These are phyloP conservation scores for Lanmaoa pseudosensibilis DNA, from an alignment of 768 basidiomycete species.

Conservation along the genomic window DNA sequence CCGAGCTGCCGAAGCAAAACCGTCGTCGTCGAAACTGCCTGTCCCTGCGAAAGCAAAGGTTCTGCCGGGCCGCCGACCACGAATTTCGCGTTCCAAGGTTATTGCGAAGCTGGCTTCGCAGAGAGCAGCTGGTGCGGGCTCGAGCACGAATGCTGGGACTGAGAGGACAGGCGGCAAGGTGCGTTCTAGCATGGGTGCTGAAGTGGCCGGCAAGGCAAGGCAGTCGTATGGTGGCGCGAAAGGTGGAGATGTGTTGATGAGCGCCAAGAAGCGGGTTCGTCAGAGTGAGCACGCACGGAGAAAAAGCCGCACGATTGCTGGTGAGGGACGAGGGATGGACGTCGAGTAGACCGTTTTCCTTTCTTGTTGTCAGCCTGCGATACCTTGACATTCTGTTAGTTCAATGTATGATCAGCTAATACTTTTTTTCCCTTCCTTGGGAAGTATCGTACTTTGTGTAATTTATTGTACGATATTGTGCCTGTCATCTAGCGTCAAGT, in stretches of 20 bases:
- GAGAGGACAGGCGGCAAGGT: slow-evolving; percentile 32
- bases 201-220: slow-evolving; percentile 24
- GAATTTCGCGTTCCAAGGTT: slow-evolving; percentile 79
- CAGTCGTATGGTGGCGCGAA: slow-evolving; percentile 25
- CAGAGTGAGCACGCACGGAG: slow-evolving; percentile 74
- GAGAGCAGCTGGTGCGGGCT: slow-evolving; percentile 41
- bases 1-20: slow-evolving; percentile 1
- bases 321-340: slow-evolving; percentile 15
- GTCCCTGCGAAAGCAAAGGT: slow-evolving; percentile 31
- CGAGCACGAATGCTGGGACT: slow-evolving; percentile 13
- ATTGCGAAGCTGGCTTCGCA: slow-evolving; percentile 76
- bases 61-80: slow-evolving; percentile 57
- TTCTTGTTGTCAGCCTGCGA: slow-evolving; percentile 1
- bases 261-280: slow-evolving; percentile 70
- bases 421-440: not conserved
- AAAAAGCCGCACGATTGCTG: slow-evolving; percentile 41
- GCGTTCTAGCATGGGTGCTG: slow-evolving; percentile 55
- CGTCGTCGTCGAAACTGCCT: slow-evolving; percentile 11
- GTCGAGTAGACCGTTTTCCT: slow-evolving; percentile 5
- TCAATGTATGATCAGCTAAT: slow-evolving; percentile 16
- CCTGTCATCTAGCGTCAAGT: not conserved
- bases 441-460: not conserved
- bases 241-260: slow-evolving; percentile 49
- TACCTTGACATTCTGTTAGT: slow-evolving; percentile 8
- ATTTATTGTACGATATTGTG: slow-evolving; percentile 11